Percentiles rank a stretch among this genome's conserved stretches.
Evolutionary conservation across 805 yeast species (phyloP).

Genomic region (Scheffersomyces ergatensis): DNA sequence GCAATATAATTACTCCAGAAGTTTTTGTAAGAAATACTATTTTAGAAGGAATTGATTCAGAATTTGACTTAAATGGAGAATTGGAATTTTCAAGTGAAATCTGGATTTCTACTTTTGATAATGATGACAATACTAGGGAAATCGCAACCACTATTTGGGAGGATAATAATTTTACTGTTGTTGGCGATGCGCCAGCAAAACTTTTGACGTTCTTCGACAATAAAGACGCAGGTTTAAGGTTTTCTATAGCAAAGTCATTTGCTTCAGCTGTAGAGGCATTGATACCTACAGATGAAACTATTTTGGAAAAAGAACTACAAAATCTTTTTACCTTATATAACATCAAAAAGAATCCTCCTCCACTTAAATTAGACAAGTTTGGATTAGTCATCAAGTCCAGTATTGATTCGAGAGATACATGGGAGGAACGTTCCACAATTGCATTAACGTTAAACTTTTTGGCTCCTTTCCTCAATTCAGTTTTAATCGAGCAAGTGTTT

Average conservation of each 20-base stretch:
- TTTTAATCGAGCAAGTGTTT: slow-evolving; percentile 53
- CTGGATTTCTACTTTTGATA: slow-evolving; percentile 77
- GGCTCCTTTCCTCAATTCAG: slow-evolving; percentile 43
- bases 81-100: slow-evolving; percentile 60
- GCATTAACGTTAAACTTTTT: slow-evolving; percentile 64
- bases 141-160: slow-evolving; percentile 83
- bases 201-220: slow-evolving; percentile 52
- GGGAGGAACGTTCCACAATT: slow-evolving; percentile 84
- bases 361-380: slow-evolving; percentile 72
- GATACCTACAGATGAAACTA: slow-evolving; percentile 14
- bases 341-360: slow-evolving; percentile 66
- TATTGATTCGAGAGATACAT: slow-evolving; percentile 63
- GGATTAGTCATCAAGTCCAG: slow-evolving; percentile 72
- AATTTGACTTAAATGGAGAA: slow-evolving; percentile 57
- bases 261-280: slow-evolving; percentile 50
- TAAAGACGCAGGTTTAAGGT: slow-evolving; percentile 63
- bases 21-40: slow-evolving; percentile 74
- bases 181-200: slow-evolving; percentile 40
- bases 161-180: slow-evolving; percentile 61
- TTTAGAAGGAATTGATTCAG: slow-evolving; percentile 82
- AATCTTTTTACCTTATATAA: slow-evolving; percentile 55
- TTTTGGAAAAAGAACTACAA: slow-evolving; percentile 34
- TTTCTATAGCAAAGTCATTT: slow-evolving; percentile 70
- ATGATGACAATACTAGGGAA: slow-evolving; percentile 57
- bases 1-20: slow-evolving; percentile 57